A percentile compares a stretch with the other conserved stretches of the same genome.
Evolutionary conservation across 306 rosid genomes (phyloP).

Genomic region (Lupinus albus): DNA sequence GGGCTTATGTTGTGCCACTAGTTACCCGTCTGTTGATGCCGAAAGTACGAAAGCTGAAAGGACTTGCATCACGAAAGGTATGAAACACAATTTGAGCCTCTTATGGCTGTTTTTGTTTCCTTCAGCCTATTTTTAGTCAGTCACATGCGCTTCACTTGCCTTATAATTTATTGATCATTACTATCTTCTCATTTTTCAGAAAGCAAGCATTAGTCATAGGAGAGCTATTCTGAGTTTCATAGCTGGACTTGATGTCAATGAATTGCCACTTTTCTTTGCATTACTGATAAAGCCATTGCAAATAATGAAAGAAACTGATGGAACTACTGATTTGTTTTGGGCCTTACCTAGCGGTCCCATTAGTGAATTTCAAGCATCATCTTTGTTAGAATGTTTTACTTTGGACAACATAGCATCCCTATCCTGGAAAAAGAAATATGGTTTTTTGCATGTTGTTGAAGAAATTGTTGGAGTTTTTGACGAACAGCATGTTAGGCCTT

Average conservation of each 20-base stretch:
- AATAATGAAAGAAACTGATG: conserved; percentile 58
- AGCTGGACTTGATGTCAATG: conserved; percentile 73
- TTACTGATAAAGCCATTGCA: conserved; percentile 81
- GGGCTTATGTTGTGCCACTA: conserved; percentile 69
- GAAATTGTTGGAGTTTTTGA: conserved; percentile 86
- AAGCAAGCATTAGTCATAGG: conserved; percentile 77
- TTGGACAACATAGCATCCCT: conserved; percentile 58
- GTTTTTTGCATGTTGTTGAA: conserved; percentile 85
- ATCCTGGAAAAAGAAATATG: conserved; percentile 81
- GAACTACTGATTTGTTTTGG: conserved; percentile 68
- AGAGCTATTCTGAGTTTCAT: conserved; percentile 83
- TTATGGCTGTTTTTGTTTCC: conserved; percentile 15
- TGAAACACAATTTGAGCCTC: not conserved
- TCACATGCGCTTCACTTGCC: conserved; percentile 12
- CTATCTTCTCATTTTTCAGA: conserved; percentile 50
- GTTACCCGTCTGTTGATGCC: conserved; percentile 86
- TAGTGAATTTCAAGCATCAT: conserved; percentile 52
- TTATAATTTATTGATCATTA: conserved; percentile 23
- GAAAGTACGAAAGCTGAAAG: conserved; percentile 81
- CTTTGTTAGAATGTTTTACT: conserved; percentile 69
- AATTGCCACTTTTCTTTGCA: conserved; percentile 86
- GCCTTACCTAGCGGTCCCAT: conserved; percentile 48
- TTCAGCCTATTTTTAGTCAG: not conserved
- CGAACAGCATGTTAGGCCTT: conserved; percentile 72
- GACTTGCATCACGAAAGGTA: conserved; percentile 88